Conservation (phyloP, 495 filamentous ascomycete species). For the Pseudevernia furfuracea region DNA sequence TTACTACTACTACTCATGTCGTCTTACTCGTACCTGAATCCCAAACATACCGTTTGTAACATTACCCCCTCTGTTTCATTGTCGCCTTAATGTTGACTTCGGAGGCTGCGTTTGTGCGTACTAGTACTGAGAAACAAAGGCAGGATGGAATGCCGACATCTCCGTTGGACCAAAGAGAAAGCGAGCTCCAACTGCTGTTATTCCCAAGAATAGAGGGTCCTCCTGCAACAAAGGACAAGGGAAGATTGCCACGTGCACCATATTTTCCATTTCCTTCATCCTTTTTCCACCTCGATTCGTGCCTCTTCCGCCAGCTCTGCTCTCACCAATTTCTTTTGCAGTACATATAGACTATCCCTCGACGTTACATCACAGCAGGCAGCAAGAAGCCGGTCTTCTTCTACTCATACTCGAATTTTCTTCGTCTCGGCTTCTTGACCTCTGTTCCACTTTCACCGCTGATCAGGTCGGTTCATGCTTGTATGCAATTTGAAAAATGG, state of each 20-base stretch:
- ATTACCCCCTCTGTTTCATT: neutral
- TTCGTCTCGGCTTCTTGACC: neutral
- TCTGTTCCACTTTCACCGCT: neutral
- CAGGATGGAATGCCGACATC: neutral
- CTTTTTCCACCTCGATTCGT: neutral
- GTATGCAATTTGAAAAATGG: neutral
- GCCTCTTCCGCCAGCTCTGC: neutral
- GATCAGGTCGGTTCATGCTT: neutral
- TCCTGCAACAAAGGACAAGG: neutral
- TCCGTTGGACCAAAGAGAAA: neutral
- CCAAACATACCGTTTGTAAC: neutral
- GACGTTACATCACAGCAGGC: neutral
- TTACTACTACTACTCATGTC: neutral
- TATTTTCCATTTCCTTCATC: neutral
- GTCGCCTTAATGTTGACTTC: neutral
- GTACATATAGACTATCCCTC: neutral
- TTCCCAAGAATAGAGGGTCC: neutral
- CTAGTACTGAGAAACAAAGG: neutral
- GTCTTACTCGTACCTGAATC: neutral
- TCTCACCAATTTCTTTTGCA: neutral
- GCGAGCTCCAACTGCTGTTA: no score
- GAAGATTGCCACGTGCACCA: neutral
- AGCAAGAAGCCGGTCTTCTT: constrained; percentile 7
- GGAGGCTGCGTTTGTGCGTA: neutral
- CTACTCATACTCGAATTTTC: neutral